These are phyloP conservation scores for Phialophora expanda DNA, from an alignment of 2,329 filamentous ascomycete species.

Conservation along the genomic window DNA sequence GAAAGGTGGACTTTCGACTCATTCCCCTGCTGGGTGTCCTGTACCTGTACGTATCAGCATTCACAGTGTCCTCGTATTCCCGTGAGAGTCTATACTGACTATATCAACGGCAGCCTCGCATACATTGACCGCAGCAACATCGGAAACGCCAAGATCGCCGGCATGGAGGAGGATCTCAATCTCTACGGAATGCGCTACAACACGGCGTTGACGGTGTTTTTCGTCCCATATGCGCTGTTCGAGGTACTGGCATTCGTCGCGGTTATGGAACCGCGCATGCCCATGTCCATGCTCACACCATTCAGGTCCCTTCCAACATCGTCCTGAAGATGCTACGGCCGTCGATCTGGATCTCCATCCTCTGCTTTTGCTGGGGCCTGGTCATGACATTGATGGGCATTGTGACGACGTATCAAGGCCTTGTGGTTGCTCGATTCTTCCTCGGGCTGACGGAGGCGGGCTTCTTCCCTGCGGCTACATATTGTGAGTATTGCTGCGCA, in stretches of 20 bases:
- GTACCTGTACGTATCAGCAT: slow-evolving; percentile 28
- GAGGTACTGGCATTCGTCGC: slow-evolving; percentile 36
- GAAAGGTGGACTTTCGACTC: slow-evolving; percentile 27
- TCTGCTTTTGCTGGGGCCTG: slow-evolving; percentile 52
- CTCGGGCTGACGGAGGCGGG: slow-evolving; percentile 55
- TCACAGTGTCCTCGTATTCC: background rate
- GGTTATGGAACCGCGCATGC: background rate
- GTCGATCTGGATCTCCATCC: slow-evolving; percentile 58
- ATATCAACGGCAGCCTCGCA: slow-evolving; percentile 17
- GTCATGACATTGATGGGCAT: slow-evolving; percentile 56
- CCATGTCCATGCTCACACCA: background rate
- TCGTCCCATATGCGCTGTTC: slow-evolving; percentile 48
- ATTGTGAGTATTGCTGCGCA: slow-evolving; percentile 26
- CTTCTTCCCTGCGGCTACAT: slow-evolving; percentile 39
- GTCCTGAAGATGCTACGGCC: slow-evolving; percentile 55
- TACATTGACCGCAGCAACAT: slow-evolving; percentile 48
- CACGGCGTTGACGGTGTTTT: slow-evolving; percentile 49
- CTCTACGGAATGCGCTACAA: slow-evolving; percentile 45
- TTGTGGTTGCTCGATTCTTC: slow-evolving; percentile 56
- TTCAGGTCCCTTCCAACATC: slow-evolving; percentile 48
- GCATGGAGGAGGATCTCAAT: slow-evolving; percentile 40
- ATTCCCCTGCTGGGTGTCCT: slow-evolving; percentile 24
- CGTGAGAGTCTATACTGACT: background rate
- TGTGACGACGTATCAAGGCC: slow-evolving; percentile 56
- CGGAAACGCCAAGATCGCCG: slow-evolving; percentile 47